A percentile compares a stretch with the other conserved stretches of the same genome.
phyloP scores from a whole-genome alignment of 2,329 filamentous ascomycete genomes.

The Scytalidium lignicola region DNA sequence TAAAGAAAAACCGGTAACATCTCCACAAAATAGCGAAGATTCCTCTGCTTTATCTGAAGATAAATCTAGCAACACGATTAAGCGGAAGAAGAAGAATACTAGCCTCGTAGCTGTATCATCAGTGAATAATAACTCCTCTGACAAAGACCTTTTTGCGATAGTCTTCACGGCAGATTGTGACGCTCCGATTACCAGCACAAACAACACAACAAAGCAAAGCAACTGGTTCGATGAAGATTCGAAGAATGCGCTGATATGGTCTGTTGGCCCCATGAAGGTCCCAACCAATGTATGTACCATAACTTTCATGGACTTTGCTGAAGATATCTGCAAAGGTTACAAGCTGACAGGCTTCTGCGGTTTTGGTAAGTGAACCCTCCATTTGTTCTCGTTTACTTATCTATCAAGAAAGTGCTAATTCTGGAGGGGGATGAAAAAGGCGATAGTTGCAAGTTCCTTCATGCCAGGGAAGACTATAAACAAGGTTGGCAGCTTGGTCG shows the following conservation, averaged over 20 bases:
- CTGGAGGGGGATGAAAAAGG: constrained; percentile 44
- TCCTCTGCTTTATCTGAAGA: constrained; percentile 68
- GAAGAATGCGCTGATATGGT: constrained; percentile 21
- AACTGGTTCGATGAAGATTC: constrained; percentile 85
- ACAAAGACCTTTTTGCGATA: constrained; percentile 43
- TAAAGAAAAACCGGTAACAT: too few species aligned
- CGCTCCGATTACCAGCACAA: constrained; percentile 58
- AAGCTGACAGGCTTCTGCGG: constrained; percentile 63
- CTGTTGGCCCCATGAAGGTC: constrained; percentile 80
- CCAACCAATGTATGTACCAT: constrained; percentile 86
- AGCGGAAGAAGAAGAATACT: constrained; percentile 68
- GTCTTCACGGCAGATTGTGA: constrained; percentile 57
- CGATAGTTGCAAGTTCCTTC: constrained; percentile 74
- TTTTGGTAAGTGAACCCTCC: constrained; percentile 33
- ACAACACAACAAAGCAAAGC: constrained; percentile 83
- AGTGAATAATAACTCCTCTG: constrained; percentile 34
- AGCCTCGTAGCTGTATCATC: constrained; percentile 63
- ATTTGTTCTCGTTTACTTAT: not conserved
- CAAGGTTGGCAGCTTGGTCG: constrained; percentile 89
- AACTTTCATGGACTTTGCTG: constrained; percentile 84
- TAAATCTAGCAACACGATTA: constrained; percentile 70
- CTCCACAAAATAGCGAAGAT: constrained; percentile 33
- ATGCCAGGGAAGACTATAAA: constrained; percentile 69
- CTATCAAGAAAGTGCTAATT: constrained; percentile 28
- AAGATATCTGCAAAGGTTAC: constrained; percentile 89